Evolutionary conservation across 495 filamentous ascomycete genomes (phyloP).

Genomic region (Amniculicola lignicola): DNA sequence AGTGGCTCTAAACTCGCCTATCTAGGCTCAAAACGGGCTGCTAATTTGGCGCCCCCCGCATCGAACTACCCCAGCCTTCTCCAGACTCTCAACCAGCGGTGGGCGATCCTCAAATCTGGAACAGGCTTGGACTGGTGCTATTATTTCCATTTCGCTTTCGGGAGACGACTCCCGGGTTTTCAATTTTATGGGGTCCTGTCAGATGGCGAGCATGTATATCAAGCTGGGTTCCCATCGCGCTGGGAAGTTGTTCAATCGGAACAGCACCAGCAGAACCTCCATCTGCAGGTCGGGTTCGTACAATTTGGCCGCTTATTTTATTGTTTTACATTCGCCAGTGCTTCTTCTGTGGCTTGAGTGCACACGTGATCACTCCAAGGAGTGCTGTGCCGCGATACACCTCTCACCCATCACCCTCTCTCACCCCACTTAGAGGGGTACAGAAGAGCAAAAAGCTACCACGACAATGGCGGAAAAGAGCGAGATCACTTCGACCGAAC

Average conservation of each 20-base stretch:
- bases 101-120: slow-evolving; percentile 3
- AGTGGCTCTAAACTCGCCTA: no score
- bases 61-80: neutral
- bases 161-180: slow-evolving; percentile 14
- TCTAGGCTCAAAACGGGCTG: no score
- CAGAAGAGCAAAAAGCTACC: slow-evolving; percentile 5
- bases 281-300: no score
- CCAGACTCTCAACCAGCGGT: slow-evolving; percentile 1
- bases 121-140: neutral
- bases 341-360: no score
- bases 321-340: no score
- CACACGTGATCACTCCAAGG: no score
- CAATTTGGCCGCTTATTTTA: no score
- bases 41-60: neutral
- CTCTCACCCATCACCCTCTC: neutral
- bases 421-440: no score
- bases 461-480: slow-evolving; percentile 19
- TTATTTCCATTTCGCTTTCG: slow-evolving; percentile 7
- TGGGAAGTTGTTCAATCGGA: neutral
- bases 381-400: no score
- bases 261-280: neutral
- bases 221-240: neutral
- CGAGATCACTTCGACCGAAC: slow-evolving; percentile 1
- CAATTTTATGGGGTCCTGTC: no score
- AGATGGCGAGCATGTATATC: neutral